Percentiles rank a stretch among this genome's conserved stretches.
Conservation (phyloP, 179 eudicot genomes). For the Actinidia arguta region DNA sequence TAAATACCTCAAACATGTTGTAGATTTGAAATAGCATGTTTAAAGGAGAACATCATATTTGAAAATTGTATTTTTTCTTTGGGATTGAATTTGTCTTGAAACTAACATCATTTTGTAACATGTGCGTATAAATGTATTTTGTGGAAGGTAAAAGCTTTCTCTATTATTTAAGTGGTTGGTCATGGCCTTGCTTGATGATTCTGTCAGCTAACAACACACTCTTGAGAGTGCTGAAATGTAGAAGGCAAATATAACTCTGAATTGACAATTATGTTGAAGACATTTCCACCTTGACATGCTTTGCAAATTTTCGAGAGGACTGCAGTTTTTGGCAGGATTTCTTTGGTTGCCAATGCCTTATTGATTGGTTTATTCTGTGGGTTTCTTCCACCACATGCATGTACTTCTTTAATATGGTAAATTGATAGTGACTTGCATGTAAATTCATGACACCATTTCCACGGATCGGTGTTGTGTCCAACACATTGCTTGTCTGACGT, state of each 20-base stretch:
- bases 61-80: not conserved
- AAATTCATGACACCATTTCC: not conserved
- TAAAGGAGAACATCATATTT: too few relatives aligned
- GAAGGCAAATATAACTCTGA: not conserved
- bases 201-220: not conserved
- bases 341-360: too few relatives aligned
- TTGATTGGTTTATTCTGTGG: not conserved
- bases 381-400: not conserved
- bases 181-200: not conserved
- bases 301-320: not conserved
- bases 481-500: not conserved
- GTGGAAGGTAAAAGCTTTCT: not conserved
- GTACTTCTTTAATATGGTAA: conserved; percentile 7
- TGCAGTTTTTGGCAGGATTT: not conserved
- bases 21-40: too few relatives aligned
- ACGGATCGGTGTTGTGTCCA: not conserved
- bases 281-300: not conserved
- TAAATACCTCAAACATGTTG: too few relatives aligned
- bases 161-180: too few relatives aligned
- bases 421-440: not conserved
- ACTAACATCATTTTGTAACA: not conserved
- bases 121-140: too few relatives aligned
- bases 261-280: not conserved
- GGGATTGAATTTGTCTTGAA: not conserved
- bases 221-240: not conserved